Conservation (phyloP, 371 early-diverging fungal genomes). For the Rhizopus arrhizus region DNA sequence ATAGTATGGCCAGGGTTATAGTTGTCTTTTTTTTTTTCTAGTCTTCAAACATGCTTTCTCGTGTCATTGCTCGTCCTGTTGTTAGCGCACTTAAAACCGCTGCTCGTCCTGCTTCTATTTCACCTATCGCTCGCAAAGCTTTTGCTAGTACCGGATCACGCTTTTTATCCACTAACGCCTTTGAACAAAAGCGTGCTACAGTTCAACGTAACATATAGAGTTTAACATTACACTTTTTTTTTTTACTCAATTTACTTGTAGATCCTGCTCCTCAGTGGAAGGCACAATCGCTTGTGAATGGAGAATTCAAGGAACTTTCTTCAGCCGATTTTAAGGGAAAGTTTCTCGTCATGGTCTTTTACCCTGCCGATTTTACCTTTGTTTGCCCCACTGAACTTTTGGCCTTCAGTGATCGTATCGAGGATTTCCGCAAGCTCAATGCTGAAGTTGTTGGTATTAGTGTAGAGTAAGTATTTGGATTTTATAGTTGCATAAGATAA, state of each 20-base stretch:
- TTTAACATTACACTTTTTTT: background rate
- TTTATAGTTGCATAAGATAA: background rate
- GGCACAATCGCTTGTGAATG: constrained; percentile 74
- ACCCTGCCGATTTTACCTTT: constrained; percentile 67
- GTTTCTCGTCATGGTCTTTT: constrained; percentile 55
- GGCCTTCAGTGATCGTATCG: constrained; percentile 84
- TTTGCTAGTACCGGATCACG: constrained; percentile 17
- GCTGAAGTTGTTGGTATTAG: constrained; percentile 82
- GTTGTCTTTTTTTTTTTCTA: background rate
- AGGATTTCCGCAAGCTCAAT: constrained; percentile 78
- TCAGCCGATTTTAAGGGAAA: constrained; percentile 89
- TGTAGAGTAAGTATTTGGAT: constrained; percentile 64
- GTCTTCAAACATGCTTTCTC: background rate
- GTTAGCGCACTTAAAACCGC: constrained; percentile 6
- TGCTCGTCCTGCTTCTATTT: constrained; percentile 8
- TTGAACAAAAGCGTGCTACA: constrained; percentile 22
- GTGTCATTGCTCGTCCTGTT: constrained; percentile 17
- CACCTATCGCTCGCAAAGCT: constrained; percentile 14
- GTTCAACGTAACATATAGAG: background rate
- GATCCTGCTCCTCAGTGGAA: constrained; percentile 77
- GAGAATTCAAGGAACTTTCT: constrained; percentile 78
- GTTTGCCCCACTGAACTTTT: constrained; percentile 94
- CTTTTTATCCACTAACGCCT: constrained; percentile 20
- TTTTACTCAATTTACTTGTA: constrained; percentile 2
- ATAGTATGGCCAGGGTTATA: background rate